These are phyloP conservation scores for Nepenthes alata DNA, from an alignment of 179 eudicot genomes.

Conservation along the genomic window DNA sequence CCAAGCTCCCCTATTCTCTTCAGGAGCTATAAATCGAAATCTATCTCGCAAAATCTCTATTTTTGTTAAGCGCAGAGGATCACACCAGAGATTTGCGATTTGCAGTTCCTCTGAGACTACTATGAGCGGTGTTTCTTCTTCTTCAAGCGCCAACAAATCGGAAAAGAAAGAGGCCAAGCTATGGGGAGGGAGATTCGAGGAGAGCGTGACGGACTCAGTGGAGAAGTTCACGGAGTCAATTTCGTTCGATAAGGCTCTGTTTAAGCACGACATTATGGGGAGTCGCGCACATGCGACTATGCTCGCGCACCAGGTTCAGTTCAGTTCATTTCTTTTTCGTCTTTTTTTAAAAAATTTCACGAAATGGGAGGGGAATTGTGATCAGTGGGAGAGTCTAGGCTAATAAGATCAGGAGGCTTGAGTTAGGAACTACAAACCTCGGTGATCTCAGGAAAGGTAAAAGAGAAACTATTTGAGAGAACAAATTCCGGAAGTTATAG, in stretches of 20 bases:
- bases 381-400: too few species aligned
- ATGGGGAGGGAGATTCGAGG: conserved; percentile 98
- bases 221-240: conserved; percentile 92
- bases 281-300: conserved; percentile 88
- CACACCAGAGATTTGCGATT: conserved; percentile 4
- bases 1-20: conserved; percentile 8
- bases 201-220: conserved; percentile 75
- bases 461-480: too few species aligned
- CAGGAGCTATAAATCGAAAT: conserved; percentile 9
- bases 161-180: conserved; percentile 58
- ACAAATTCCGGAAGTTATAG: too few species aligned
- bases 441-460: too few species aligned
- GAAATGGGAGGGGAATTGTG: too few species aligned
- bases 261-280: conserved; percentile 88
- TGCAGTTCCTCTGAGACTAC: conserved; percentile 2
- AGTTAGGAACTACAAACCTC: too few species aligned
- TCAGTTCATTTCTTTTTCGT: not conserved
- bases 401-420: too few species aligned
- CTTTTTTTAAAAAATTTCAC: too few species aligned
- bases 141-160: not conserved
- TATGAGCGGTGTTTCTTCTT: conserved; percentile 2
- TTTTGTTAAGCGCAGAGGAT: not conserved
- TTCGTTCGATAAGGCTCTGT: conserved; percentile 78
- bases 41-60: not conserved
- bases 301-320: conserved; percentile 76